Evolutionary conservation across 306 rosid genomes (phyloP).

Genomic region (Mimosa bimucronata): DNA sequence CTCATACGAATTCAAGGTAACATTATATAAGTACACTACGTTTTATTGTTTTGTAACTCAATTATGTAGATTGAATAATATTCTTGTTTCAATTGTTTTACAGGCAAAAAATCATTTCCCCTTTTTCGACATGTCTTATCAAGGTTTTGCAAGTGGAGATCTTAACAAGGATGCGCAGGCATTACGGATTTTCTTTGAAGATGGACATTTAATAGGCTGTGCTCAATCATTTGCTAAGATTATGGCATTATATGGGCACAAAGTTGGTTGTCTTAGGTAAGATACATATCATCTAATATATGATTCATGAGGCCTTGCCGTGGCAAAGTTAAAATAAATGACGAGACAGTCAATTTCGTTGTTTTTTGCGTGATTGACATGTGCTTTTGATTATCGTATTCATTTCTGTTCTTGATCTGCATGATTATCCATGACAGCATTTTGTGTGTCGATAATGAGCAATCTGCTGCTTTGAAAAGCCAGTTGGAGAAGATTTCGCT

Average conservation of each 20-base stretch:
- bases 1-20: constrained; percentile 72
- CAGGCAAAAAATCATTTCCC: constrained; percentile 82
- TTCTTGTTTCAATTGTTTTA: constrained; percentile 32
- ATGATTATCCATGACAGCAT: constrained; percentile 38
- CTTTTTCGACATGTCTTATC: constrained; percentile 94
- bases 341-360: constrained; percentile 14
- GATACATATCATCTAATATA: neutral
- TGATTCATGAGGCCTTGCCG: neutral
- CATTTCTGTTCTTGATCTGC: neutral
- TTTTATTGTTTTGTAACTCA: neutral
- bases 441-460: constrained; percentile 62
- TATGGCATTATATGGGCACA: constrained; percentile 84
- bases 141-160: constrained; percentile 90
- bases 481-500: constrained; percentile 77
- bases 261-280: constrained; percentile 92
- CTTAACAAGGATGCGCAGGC: constrained; percentile 77
- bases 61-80: constrained; percentile 1
- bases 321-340: constrained; percentile 12
- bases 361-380: neutral
- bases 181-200: constrained; percentile 75
- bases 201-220: constrained; percentile 74
- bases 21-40: neutral
- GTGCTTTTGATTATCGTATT: constrained; percentile 5
- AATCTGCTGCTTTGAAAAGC: constrained; percentile 74
- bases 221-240: constrained; percentile 86